Evolutionary conservation across 2,329 filamentous ascomycete genomes (phyloP).

Genomic region (Phaeomoniella chlamydospora): DNA sequence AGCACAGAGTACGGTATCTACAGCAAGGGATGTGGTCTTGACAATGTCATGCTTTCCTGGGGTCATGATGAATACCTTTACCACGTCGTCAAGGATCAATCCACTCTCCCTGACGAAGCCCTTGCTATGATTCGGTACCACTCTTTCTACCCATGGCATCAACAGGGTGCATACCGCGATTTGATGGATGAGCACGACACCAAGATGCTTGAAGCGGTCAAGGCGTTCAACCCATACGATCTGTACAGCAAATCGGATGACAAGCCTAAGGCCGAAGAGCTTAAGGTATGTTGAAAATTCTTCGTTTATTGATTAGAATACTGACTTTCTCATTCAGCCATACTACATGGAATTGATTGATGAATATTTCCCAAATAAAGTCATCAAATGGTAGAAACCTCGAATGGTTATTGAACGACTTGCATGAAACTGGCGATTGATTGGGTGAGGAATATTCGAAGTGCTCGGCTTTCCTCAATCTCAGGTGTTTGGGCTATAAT

Average conservation of each 20-base stretch:
- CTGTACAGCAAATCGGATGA: conserved; percentile 84
- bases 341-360: conserved; percentile 64
- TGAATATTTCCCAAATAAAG: conserved; percentile 55
- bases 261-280: conserved; percentile 57
- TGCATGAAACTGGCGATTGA: background rate
- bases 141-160: conserved; percentile 87
- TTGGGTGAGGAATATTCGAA: conserved; percentile 13
- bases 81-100: conserved; percentile 73
- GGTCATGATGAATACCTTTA: conserved; percentile 83
- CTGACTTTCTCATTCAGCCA: conserved; percentile 29
- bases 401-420: background rate
- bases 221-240: conserved; percentile 83
- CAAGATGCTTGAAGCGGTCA: conserved; percentile 65
- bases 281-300: too few relatives aligned
- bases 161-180: conserved; percentile 61
- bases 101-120: conserved; percentile 61
- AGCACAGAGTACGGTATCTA: conserved; percentile 69
- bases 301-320: background rate
- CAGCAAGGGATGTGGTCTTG: conserved; percentile 60
- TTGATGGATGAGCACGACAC: conserved; percentile 75
- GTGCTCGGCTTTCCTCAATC: conserved; percentile 18
- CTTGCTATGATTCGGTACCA: conserved; percentile 91
- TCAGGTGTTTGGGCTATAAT: too few relatives aligned
- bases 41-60: conserved; percentile 83
- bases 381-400: conserved; percentile 62